Percentiles rank a stretch among this genome's conserved stretches.
These are phyloP conservation scores for Cordyceps javanica DNA, from an alignment of 2,329 filamentous ascomycete species.

Conservation along the genomic window DNA sequence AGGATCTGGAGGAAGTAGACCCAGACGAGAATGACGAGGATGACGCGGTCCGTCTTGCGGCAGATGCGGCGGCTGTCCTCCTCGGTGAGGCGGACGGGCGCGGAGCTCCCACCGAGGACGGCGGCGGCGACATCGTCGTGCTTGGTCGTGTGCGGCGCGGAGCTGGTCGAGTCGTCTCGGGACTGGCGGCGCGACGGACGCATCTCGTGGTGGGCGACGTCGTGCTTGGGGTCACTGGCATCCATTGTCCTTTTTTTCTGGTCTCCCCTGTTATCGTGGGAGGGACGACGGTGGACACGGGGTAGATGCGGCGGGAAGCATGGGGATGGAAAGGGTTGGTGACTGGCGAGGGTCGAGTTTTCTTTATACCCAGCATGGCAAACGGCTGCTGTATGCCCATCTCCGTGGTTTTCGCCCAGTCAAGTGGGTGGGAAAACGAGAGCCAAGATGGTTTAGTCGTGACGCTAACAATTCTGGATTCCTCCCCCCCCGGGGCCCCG, in stretches of 20 bases:
- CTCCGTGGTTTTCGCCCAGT: too few species aligned
- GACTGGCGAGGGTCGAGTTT: background rate
- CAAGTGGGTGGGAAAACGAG: too few species aligned
- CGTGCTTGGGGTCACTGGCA: constrained; percentile 6
- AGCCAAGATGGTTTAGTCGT: too few species aligned
- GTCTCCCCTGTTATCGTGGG: too few species aligned
- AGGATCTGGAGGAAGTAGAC: constrained; percentile 55
- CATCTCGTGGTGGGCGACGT: constrained; percentile 14
- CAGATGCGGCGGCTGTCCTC: constrained; percentile 41
- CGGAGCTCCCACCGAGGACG: background rate
- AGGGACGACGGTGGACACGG: background rate
- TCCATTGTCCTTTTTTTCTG: background rate
- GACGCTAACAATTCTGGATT: too few species aligned
- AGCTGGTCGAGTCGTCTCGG: constrained; percentile 2
- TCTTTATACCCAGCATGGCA: background rate
- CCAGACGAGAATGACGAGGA: constrained; percentile 50
- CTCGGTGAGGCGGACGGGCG: constrained; percentile 25
- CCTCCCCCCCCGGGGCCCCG: too few species aligned
- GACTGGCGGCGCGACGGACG: background rate
- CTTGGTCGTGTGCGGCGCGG: background rate
- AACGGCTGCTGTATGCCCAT: too few species aligned
- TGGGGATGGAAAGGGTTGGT: background rate
- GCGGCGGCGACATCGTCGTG: constrained; percentile 6
- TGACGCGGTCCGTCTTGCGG: constrained; percentile 54
- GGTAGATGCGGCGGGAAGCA: background rate